Base-by-base conservation (phyloP, 1,139 yeast genomes). In the Hansenula sp. region DNA sequence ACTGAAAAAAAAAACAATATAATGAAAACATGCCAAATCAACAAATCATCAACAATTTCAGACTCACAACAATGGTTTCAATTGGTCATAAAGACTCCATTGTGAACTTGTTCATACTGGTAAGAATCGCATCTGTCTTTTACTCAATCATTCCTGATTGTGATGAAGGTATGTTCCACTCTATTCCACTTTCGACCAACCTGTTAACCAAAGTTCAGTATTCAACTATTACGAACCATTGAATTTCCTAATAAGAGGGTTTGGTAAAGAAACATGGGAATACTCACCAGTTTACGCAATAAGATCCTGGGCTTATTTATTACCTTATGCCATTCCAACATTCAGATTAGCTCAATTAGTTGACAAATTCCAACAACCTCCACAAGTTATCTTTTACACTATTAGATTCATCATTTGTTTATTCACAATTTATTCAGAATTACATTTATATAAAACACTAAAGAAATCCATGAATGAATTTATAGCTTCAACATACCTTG, bases 191-290 rank as follows among this genome's bases (percentile, higher is more conserved):
- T 8, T 24, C 3, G 3, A 19, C 17, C 21, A 14, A 11, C 11
- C 25, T 31, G 12, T 26, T 11, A n/a, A 29, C 20, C 14, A 20
- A 32, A 9, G 10, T n/a, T 14, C 32, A 36, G 52, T 50, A 12
- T 90, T 77, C 71, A 90, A 90, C 56, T 90, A 87, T 63, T 89
- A 90, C 92, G 98, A 90, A 52, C 97, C 98, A 0, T 68, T 90
- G 44, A 92, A 90, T 57, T 70, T 84, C 40, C 55, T 90, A 29
- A 65, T 83, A 3, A 75, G 96, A 50, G 84, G 83, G 2, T 88
- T 86, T 60, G 98, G 97, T 3, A 85, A 88, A 52, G 89, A 89
- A 61, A 90, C 97, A 0, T 90, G 97, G 97, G 97, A 90, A 57
- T 90, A 90, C 60, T 87, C 96, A 1, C 97, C 97, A 0, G 86